A percentile compares a stretch with the other conserved stretches of the same genome.
These are phyloP conservation scores for Dactylella cylindrospora DNA, from an alignment of 2,329 filamentous ascomycete species.

Conservation along the genomic window DNA sequence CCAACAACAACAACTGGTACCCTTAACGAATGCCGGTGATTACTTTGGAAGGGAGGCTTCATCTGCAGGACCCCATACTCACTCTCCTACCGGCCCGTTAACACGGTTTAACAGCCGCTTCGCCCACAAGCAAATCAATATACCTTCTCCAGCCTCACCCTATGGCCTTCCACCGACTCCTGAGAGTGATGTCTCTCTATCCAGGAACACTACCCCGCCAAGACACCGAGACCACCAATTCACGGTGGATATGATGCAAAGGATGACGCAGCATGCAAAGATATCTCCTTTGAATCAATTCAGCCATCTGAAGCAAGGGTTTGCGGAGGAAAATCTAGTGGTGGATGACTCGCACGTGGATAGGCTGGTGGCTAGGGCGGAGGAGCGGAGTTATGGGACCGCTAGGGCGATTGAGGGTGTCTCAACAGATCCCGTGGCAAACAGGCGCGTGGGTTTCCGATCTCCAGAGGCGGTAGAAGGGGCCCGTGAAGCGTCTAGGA, in stretches of 20 bases:
- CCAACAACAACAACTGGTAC: background rate
- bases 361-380: conserved; percentile 34
- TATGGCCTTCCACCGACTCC: conserved; percentile 41
- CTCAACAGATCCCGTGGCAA: conserved; percentile 8
- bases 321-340: conserved; percentile 33
- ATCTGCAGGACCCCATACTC: conserved; percentile 3
- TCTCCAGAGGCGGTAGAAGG: conserved; percentile 38
- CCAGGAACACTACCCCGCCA: conserved; percentile 30
- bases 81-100: conserved; percentile 28
- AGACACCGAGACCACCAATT: conserved; percentile 34
- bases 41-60: conserved; percentile 29
- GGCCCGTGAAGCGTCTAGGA: conserved; percentile 27
- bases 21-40: conserved; percentile 27
- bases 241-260: conserved; percentile 42
- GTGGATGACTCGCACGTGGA: conserved; percentile 32
- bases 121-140: conserved; percentile 9
- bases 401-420: conserved; percentile 13
- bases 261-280: conserved; percentile 42
- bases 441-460: conserved; percentile 28
- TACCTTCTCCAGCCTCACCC: conserved; percentile 16
- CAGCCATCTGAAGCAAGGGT: conserved; percentile 18
- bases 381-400: conserved; percentile 20
- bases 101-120: conserved; percentile 17
- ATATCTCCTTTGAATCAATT: conserved; percentile 38
- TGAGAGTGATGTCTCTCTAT: conserved; percentile 38